Base-by-base conservation (phyloP, 1,284 basidiomycete genomes). In the Fomitiporia mediterranea region DNA sequence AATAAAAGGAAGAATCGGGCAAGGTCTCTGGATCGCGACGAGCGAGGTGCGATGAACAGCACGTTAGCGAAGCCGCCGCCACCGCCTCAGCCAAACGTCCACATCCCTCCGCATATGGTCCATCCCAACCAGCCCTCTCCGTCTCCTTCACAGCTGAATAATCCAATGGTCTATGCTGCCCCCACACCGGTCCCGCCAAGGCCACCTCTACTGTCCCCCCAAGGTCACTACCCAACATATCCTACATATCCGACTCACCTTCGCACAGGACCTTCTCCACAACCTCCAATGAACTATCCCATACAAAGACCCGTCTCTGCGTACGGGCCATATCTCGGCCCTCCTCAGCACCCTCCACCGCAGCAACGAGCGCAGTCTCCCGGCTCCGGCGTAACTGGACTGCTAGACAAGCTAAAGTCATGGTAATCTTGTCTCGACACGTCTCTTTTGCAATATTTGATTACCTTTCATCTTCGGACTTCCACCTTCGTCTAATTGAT, bases 71-170 rank as follows among this genome's bases (percentile, higher is more conserved):
- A 57, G 5, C 57, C 60, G 5, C 40, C 40, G 37, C 21, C 44
- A 8, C 2, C 43, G 13, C 39, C n/a, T n/a, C n/a, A n/a, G n/a
- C n/a, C 42, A 2, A 28, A 35, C 15, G 48, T 28, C 23, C 56
- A 48, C 48, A 50, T 61, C 4, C 61, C 60, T 4, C 55, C 70
- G 1, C 62, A 70, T 56, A 67, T 67, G 61, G 62, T 64, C 21
- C 70, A 73, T 51, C 68, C 70, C 5, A 60, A 69, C 47, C 71
- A 74, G 51, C 72, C 73, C 1, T 69, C 74, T 2, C 75, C 77
- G 1, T 75, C 75, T 3, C 75, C 74, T 0, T 70, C 77, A 30
- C 77, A 77, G 58, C 64, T 74, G 9, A 74, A 73, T 60, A 77
- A 76, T 57, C 74, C 74, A 13, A 52, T 58, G n/a, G 71, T 74